Evolutionary conservation across 352 stramenopile species (phyloP).

Genomic region (Globisporangium megalacanthum): DNA sequence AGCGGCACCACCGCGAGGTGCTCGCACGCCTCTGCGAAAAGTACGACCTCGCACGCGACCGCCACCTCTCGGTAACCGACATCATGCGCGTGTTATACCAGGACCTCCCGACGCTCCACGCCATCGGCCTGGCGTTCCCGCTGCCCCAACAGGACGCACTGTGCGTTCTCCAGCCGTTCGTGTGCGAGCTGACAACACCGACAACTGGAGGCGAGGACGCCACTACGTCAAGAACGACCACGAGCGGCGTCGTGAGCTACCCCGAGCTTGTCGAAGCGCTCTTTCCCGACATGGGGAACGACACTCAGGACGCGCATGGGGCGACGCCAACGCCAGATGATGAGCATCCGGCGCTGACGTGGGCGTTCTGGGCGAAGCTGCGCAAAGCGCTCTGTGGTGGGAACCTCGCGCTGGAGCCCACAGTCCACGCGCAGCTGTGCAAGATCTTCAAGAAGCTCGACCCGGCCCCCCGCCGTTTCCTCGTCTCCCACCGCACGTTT

Average conservation of each 20-base stretch:
- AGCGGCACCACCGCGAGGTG: conserved; percentile 14
- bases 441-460: conserved; percentile 61
- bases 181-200: neutral
- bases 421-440: conserved; percentile 35
- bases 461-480: conserved; percentile 16
- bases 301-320: neutral
- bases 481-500: conserved; percentile 34
- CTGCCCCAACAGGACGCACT: conserved; percentile 32
- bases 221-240: neutral
- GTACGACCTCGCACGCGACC: conserved; percentile 33
- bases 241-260: conserved; percentile 26
- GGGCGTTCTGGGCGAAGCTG: conserved; percentile 35
- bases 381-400: conserved; percentile 29
- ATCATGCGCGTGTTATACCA: conserved; percentile 28
- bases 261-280: conserved; percentile 29
- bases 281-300: conserved; percentile 9
- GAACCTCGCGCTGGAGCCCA: conserved; percentile 15
- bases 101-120: conserved; percentile 35
- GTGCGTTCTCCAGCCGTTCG: conserved; percentile 18
- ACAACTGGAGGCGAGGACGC: neutral
- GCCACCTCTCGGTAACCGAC: conserved; percentile 30
- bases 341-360: conserved; percentile 6
- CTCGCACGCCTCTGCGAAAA: conserved; percentile 39
- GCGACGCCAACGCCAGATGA: neutral
- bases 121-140: conserved; percentile 21